Evolutionary conservation across 1,284 basidiomycete genomes (phyloP).

Genomic region (Irpex lacteus): DNA sequence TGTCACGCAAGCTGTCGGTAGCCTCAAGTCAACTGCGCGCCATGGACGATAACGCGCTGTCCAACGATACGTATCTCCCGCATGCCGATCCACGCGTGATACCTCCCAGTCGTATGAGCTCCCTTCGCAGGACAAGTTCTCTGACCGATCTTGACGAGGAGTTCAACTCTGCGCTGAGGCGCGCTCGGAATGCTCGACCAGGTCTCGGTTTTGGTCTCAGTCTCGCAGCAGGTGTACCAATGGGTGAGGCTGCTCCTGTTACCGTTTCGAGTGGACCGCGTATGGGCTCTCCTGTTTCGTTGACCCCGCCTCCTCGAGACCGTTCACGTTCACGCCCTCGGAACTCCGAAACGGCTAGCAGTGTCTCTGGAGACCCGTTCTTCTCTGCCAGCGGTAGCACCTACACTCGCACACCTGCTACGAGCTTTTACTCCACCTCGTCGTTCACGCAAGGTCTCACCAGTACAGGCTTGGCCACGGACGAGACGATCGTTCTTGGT

Average conservation of each 20-base stretch:
- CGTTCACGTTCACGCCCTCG: slow-evolving; percentile 31
- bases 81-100: slow-evolving; percentile 64
- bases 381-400: slow-evolving; percentile 41
- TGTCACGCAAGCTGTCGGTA: slow-evolving; percentile 44
- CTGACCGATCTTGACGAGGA: slow-evolving; percentile 74
- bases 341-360: slow-evolving; percentile 32
- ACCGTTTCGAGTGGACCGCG: slow-evolving; percentile 56
- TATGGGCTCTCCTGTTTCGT: slow-evolving; percentile 47
- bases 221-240: slow-evolving; percentile 34
- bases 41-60: slow-evolving; percentile 66
- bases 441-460: slow-evolving; percentile 25
- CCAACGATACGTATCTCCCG: slow-evolving; percentile 57
- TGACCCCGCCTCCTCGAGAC: slow-evolving; percentile 59
- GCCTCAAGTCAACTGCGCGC: slow-evolving; percentile 59
- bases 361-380: slow-evolving; percentile 57
- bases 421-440: slow-evolving; percentile 33
- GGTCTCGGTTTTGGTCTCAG: slow-evolving; percentile 45
- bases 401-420: slow-evolving; percentile 31
- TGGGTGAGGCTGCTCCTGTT: slow-evolving; percentile 45
- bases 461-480: slow-evolving; percentile 16
- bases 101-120: slow-evolving; percentile 56
- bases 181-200: slow-evolving; percentile 41
- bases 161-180: slow-evolving; percentile 49
- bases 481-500: slow-evolving; percentile 36
- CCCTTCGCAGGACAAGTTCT: slow-evolving; percentile 67